Base-by-base conservation (phyloP, 139 green algal species). In the Asterochloris erici region DNA sequence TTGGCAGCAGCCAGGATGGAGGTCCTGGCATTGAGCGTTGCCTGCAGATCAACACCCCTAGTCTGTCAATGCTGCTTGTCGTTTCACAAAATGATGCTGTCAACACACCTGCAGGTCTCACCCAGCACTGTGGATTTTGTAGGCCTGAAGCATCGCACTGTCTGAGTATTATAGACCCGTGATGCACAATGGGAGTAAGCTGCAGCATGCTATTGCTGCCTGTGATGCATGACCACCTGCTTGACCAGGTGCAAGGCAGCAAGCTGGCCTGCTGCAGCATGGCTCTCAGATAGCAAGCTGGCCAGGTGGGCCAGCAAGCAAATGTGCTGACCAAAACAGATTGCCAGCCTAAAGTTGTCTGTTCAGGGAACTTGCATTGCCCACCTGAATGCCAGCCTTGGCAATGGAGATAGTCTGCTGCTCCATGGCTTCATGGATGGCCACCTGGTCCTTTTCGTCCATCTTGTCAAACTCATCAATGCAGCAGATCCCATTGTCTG, bases 401-500 rank as follows among this genome's bases (percentile, higher is more conserved):
- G 95, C 94, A 76, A 99, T 98, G 82, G 93, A 98, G 83, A 99
- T 99, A 78, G 96, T 99, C 91, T 99, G 97, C 92, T 99, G 97
- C 91, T 99, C 95, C 97, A 99, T 99, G 81, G 96, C 97, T 88
- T 98, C 94, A 87, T 97, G 94, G 74, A 97, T 97, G 62, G 94
- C 94, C 60, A 91, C 92, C 91, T 97, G 93, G 85, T 98, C 95
- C 84, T 96, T 96, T 6, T 94, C 82, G 68, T 98, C 95, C 95
- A 98, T 98, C 90, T 98, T 98, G 89, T 98, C 95, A 85, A 98
- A 98, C 83, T 98, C 95, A 84, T 98, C 95, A 82, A 98, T 98
- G 91, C 95, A 98, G 92, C 95, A 98, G 84, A 98, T 95, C 82
- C 95, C 95, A 82, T 97, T 97, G 88, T 98, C 94, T 11, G 95